Conservation (phyloP, 169 alveolate genomes). For the Plasmodium inui region DNA sequence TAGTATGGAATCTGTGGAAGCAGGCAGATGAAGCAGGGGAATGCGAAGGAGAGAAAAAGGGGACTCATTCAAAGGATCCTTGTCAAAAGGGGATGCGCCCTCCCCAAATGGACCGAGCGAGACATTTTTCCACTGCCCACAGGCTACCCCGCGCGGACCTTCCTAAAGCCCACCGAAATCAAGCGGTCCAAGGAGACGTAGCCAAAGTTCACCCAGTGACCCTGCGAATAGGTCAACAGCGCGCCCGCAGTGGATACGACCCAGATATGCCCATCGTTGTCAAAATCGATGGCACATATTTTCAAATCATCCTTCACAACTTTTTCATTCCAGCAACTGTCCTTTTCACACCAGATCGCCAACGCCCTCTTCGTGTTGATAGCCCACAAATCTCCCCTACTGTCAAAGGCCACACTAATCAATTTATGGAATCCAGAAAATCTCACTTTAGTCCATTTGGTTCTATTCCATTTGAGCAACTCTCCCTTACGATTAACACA, state of each 20-base stretch:
- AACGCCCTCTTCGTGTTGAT: conserved; percentile 49
- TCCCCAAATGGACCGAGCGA: background rate
- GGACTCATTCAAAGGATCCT: background rate
- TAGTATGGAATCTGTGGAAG: background rate
- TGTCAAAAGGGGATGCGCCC: background rate
- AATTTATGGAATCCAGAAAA: conserved; percentile 61
- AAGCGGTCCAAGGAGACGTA: conserved; percentile 29
- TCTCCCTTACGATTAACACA: conserved; percentile 72
- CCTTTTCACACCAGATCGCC: conserved; percentile 60
- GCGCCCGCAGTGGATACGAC: conserved; percentile 64
- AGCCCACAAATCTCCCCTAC: conserved; percentile 71
- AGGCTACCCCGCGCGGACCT: background rate
- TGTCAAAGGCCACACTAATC: conserved; percentile 63
- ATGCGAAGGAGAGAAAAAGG: background rate
- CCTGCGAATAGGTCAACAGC: conserved; percentile 47
- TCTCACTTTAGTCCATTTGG: conserved; percentile 43
- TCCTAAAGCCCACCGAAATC: conserved; percentile 56
- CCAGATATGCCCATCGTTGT: conserved; percentile 45
- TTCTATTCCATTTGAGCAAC: conserved; percentile 64
- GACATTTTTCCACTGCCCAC: background rate
- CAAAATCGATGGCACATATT: conserved; percentile 69
- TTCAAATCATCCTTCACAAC: conserved; percentile 36
- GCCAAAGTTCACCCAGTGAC: conserved; percentile 71
- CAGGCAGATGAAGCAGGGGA: background rate
- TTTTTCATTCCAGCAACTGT: conserved; percentile 64